A percentile compares a stretch with the other conserved stretches of the same genome.
These are phyloP conservation scores for Emericellopsis atlantica DNA, from an alignment of 2,329 filamentous ascomycete species.

Conservation along the genomic window DNA sequence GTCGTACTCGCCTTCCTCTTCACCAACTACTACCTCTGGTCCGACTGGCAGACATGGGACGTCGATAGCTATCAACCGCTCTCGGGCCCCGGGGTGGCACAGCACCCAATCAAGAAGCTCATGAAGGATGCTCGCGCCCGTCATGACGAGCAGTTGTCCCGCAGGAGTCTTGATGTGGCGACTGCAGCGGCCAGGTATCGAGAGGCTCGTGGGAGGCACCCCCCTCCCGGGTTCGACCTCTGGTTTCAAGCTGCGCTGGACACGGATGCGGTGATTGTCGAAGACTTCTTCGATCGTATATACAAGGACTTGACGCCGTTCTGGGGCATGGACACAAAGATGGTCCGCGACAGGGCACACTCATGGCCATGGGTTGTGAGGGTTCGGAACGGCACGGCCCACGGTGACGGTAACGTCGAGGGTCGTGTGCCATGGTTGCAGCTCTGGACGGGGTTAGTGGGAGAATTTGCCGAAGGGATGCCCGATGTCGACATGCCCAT, in stretches of 20 bases:
- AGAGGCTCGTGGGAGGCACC: constrained; percentile 41
- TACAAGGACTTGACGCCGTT: constrained; percentile 50
- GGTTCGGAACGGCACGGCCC: constrained; percentile 31
- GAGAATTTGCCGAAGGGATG: constrained; percentile 36
- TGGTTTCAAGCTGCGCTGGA: constrained; percentile 44
- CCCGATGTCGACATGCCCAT: constrained; percentile 57
- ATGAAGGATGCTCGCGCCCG: constrained; percentile 30
- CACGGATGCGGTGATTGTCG: constrained; percentile 41
- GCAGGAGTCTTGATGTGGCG: constrained; percentile 32
- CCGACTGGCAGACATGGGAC: constrained; percentile 13
- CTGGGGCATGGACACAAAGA: constrained; percentile 38
- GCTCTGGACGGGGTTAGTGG: constrained; percentile 35
- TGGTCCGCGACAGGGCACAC: constrained; percentile 23
- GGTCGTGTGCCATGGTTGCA: constrained; percentile 30
- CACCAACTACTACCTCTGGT: constrained; percentile 18
- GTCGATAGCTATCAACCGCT: constrained; percentile 6
- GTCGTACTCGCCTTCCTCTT: constrained; percentile 10
- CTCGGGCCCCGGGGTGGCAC: constrained; percentile 9
- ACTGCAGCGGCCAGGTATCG: constrained; percentile 44
- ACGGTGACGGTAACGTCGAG: constrained; percentile 22
- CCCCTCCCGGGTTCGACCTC: constrained; percentile 49
- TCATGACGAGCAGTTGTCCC: constrained; percentile 26
- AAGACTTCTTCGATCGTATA: constrained; percentile 53
- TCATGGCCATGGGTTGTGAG: constrained; percentile 31
- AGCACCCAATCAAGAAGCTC: constrained; percentile 38